Base-by-base conservation (phyloP, 1,139 yeast genomes). In the Nakaseomyces bracarensis region DNA sequence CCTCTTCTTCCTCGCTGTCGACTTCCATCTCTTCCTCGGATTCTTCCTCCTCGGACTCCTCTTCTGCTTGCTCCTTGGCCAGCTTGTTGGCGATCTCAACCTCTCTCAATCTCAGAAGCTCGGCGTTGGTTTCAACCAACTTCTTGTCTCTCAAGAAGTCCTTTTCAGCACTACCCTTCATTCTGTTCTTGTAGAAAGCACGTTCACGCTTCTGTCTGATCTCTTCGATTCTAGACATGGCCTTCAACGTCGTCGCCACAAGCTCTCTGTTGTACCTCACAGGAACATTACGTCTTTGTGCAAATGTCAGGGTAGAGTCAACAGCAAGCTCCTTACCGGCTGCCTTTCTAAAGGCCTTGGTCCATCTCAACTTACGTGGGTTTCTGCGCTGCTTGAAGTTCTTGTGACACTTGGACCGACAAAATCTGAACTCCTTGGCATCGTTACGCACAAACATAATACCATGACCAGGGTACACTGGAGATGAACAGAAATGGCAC, bases 311-410 rank as follows among this genome's bases (percentile, higher is more conserved):
- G 6, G 98, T 89, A 11, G 96, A 83, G 63, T 91, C 99, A 47
- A 91, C 97, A 39, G 94, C 96, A 73, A 91, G 77, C 65, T 91
- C 99, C 66, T 91, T 91, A 58, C 99, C 99, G 41, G 97, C 97
- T 47, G 97, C 95, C 67, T 91, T 91, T 71, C 99, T 81, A 76
- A 93, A 91, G 1, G 98, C 97, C 68, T 93, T 91, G 47, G 98
- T 91, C 98, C 98, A 91, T 69, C 77, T 82, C 67, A 89, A 80
- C 69, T 91, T 91, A 71, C 99, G 82, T 56, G 99, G 99, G 71
- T 91, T 91, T 69, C 99, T 82, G 74, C 96, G 89, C 72, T 87
- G 94, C 67, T 91, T 91, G 79, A 91, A 91, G 46, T 91, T 83
- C 64, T 87, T 86, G 70, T 91, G 98, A 70, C 99, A 91, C 66